Percentiles rank a stretch among this genome's conserved stretches.
phyloP scores from a whole-genome alignment of 2,329 filamentous ascomycete species.

The Phyllosticta citribraziliensis region DNA sequence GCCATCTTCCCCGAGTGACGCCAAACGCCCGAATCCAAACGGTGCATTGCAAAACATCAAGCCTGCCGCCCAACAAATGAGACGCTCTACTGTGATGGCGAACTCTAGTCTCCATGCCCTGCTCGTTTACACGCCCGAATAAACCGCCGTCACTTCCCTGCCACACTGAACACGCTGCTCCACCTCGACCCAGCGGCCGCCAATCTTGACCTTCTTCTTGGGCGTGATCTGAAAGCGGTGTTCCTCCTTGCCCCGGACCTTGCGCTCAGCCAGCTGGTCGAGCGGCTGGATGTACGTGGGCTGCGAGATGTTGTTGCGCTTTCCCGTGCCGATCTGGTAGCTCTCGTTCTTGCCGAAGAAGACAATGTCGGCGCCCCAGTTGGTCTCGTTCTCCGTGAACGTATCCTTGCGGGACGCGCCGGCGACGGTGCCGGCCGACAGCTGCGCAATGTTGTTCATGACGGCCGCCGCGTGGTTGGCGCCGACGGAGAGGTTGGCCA shows the following conservation, averaged over 20 bases:
- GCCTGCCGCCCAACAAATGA: neutral
- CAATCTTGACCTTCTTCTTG: constrained; percentile 56
- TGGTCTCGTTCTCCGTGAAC: constrained; percentile 56
- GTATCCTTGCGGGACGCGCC: constrained; percentile 22
- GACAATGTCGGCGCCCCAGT: constrained; percentile 80
- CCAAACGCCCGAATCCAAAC: neutral
- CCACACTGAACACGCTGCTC: constrained; percentile 89
- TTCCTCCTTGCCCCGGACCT: constrained; percentile 54
- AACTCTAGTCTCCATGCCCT: neutral
- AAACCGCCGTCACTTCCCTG: constrained; percentile 70
- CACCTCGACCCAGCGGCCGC: constrained; percentile 60
- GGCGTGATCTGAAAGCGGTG: constrained; percentile 78
- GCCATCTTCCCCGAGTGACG: neutral
- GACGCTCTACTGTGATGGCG: neutral
- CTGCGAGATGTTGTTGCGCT: constrained; percentile 65
- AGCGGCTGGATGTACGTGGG: constrained; percentile 73
- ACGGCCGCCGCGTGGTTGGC: constrained; percentile 72
- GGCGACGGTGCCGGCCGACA: constrained; percentile 42
- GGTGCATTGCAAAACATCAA: neutral
- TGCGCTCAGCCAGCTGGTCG: constrained; percentile 54
- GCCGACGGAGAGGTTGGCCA: constrained; percentile 65
- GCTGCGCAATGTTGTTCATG: constrained; percentile 68
- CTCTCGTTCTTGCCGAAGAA: constrained; percentile 95
- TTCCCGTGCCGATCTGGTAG: constrained; percentile 87
- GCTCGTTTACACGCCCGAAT: constrained; percentile 48